Evolutionary conservation across 2,329 filamentous ascomycete genomes (phyloP).

Genomic region (Pseudogymnoascus sp.): DNA sequence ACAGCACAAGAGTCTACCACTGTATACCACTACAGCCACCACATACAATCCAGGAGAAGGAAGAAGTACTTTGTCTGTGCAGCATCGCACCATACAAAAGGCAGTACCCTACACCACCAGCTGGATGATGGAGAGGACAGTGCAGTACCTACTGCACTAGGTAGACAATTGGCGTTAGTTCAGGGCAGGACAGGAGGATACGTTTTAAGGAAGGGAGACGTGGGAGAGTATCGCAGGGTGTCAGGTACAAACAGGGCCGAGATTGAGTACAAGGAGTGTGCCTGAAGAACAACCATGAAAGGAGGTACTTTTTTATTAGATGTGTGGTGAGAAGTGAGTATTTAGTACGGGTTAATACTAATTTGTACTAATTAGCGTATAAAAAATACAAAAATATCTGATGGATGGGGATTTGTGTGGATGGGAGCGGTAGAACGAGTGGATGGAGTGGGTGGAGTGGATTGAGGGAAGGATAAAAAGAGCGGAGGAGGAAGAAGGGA

Average conservation of each 20-base stretch:
- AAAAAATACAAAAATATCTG: no score
- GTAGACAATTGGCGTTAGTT: background rate
- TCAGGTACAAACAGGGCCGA: background rate
- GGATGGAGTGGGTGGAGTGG: background rate
- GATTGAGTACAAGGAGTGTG: background rate
- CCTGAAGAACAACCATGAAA: background rate
- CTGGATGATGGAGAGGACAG: background rate
- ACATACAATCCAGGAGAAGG: background rate
- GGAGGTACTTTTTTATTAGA: background rate
- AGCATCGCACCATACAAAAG: background rate
- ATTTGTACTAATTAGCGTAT: no score
- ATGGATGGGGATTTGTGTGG: background rate
- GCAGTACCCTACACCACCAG: background rate
- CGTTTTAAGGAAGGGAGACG: background rate
- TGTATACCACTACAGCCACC: background rate
- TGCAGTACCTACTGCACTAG: background rate
- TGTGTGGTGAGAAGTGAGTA: background rate
- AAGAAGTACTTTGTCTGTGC: background rate
- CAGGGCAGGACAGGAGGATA: background rate
- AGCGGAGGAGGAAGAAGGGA: no score
- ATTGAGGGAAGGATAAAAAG: background rate
- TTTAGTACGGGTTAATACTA: background rate
- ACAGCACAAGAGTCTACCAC: background rate
- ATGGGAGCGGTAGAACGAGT: background rate
- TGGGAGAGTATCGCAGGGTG: background rate